Conservation (phyloP, 1,284 basidiomycete species). For the Stygiomarasmius scandens region DNA sequence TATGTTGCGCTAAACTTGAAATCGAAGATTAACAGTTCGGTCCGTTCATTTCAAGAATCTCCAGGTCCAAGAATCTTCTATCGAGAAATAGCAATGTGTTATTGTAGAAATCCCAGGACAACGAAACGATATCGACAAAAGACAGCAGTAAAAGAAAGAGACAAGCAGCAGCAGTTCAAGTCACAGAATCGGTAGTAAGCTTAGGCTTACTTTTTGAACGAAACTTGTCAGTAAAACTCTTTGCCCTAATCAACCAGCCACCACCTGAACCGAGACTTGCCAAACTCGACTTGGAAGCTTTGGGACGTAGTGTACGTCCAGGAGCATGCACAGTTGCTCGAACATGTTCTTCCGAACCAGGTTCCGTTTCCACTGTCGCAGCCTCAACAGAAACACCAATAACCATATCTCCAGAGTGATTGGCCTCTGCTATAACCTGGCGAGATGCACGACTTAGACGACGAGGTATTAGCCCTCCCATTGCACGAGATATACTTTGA, state of each 20-base stretch:
- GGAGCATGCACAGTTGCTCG: conserved; percentile 41
- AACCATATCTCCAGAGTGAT: conserved; percentile 37
- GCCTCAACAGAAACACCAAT: conserved; percentile 65
- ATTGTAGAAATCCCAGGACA: background rate
- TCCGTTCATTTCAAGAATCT: background rate
- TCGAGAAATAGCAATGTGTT: background rate
- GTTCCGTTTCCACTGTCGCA: conserved; percentile 47
- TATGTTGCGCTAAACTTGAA: background rate
- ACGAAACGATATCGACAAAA: conserved; percentile 6
- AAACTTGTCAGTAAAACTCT: conserved; percentile 51
- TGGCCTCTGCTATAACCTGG: conserved; percentile 35
- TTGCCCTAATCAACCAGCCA: conserved; percentile 52
- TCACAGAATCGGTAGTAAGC: conserved; percentile 17
- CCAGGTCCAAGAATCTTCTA: no score
- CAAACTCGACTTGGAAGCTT: conserved; percentile 43
- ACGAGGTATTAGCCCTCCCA: conserved; percentile 53
- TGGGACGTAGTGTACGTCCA: conserved; percentile 33
- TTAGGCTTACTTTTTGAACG: conserved; percentile 44
- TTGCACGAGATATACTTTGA: conserved; percentile 50
- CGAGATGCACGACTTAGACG: conserved; percentile 54
- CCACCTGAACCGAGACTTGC: conserved; percentile 9
- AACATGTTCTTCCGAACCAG: conserved; percentile 30
- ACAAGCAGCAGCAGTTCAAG: conserved; percentile 11
- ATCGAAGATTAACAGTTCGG: background rate
- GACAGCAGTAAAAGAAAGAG: conserved; percentile 9